A percentile compares a stretch with the other conserved stretches of the same genome.
Evolutionary conservation across 2,329 filamentous ascomycete genomes (phyloP).

Genomic region (Dactylellina drechsleri): DNA sequence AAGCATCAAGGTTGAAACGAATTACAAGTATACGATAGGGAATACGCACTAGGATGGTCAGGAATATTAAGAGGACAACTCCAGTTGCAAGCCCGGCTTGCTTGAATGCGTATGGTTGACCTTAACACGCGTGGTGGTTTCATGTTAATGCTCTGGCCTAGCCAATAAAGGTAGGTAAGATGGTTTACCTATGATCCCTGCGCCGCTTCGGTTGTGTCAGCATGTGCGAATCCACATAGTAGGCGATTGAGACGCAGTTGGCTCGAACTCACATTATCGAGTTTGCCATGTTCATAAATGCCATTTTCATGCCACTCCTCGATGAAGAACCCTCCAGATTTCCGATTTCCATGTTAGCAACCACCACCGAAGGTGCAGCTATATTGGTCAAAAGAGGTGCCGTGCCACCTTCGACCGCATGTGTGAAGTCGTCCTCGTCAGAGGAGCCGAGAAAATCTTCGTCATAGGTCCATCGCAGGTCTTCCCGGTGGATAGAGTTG

Average conservation of each 20-base stretch:
- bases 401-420: constrained; percentile 61
- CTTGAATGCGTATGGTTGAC: constrained; percentile 93
- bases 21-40: no score
- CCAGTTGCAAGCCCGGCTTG: constrained; percentile 89
- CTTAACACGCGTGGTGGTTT: constrained; percentile 37
- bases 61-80: constrained; percentile 76
- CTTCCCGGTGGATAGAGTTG: constrained; percentile 57
- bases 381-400: constrained; percentile 82
- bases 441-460: constrained; percentile 68
- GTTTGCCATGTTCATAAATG: constrained; percentile 99
- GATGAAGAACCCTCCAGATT: constrained; percentile 73
- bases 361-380: constrained; percentile 81
- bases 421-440: constrained; percentile 59
- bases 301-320: constrained; percentile 83
- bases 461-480: constrained; percentile 67
- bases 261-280: constrained; percentile 81
- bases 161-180: neutral
- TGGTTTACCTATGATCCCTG: constrained; percentile 70
- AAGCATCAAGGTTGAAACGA: neutral
- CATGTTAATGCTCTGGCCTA: neutral
- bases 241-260: constrained; percentile 68
- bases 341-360: constrained; percentile 67
- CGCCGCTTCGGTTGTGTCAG: constrained; percentile 63
- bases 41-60: constrained; percentile 74
- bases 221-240: neutral